Percentiles rank a stretch among this genome's conserved stretches.
phyloP scores from a whole-genome alignment of 768 basidiomycete genomes.

The Cubamyces lactineus region DNA sequence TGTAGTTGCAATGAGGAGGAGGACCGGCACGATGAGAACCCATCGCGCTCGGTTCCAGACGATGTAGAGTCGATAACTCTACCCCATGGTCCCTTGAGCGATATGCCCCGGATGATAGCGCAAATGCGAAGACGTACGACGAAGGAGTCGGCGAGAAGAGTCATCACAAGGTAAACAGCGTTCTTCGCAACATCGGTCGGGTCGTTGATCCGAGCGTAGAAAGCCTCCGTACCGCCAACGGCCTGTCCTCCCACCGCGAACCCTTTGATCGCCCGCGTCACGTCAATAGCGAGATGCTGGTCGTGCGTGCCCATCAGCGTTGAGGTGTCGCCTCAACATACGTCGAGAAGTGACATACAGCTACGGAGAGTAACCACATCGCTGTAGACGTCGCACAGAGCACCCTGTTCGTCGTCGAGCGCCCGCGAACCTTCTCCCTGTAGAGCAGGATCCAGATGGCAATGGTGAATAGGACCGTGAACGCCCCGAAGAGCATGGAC shows the following conservation, averaged over 20 bases:
- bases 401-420: not conserved
- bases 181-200: slow-evolving; percentile 13
- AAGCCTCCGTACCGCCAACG: not conserved
- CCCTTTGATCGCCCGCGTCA: slow-evolving; percentile 1
- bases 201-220: slow-evolving; percentile 3
- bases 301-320: not conserved
- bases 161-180: slow-evolving; percentile 14
- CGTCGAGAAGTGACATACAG: not conserved
- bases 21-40: slow-evolving; percentile 11
- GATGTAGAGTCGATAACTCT: slow-evolving; percentile 20
- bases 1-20: slow-evolving; percentile 5
- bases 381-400: not conserved
- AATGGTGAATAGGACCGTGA: slow-evolving; percentile 7
- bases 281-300: slow-evolving; percentile 11
- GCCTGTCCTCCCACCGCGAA: slow-evolving; percentile 15
- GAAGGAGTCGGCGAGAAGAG: slow-evolving; percentile 13
- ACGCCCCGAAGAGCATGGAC: slow-evolving; percentile 9
- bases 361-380: slow-evolving; percentile 4
- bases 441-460: slow-evolving; percentile 8
- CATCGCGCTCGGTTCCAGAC: slow-evolving; percentile 7
- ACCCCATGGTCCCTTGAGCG: not conserved
- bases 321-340: no score
- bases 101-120: no score
- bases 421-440: not conserved
- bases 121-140: slow-evolving; percentile 2